Percentiles rank a stretch among this genome's conserved stretches.
Conservation (phyloP, 2,329 filamentous ascomycete genomes). For the Fusarium mundagurra region DNA sequence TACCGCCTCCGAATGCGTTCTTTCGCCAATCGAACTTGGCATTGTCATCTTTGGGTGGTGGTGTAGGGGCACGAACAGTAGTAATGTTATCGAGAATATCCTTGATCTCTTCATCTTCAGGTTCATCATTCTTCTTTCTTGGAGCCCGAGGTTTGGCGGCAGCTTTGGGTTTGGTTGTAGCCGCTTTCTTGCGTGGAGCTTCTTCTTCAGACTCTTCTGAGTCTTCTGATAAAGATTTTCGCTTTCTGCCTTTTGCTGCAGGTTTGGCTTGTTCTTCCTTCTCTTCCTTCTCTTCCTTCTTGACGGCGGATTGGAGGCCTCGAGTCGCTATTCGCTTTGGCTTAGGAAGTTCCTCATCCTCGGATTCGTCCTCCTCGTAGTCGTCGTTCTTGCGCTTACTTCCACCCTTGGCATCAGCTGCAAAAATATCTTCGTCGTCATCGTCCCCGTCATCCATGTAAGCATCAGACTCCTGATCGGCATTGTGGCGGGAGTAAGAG, state of each 20-base stretch:
- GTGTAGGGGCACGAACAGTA: conserved; percentile 82
- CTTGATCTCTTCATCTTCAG: conserved; percentile 77
- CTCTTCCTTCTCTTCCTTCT: conserved; percentile 30
- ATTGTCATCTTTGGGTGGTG: conserved; percentile 75
- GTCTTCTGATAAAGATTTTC: conserved; percentile 66
- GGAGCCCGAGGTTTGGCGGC: conserved; percentile 68
- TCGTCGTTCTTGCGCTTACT: conserved; percentile 78
- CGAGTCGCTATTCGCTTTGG: conserved; percentile 66
- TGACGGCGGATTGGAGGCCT: conserved; percentile 42
- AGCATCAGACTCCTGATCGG: conserved; percentile 64
- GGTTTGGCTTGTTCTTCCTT: conserved; percentile 44
- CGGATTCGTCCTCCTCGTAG: conserved; percentile 77
- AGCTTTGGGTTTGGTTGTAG: conserved; percentile 67
- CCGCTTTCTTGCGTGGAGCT: conserved; percentile 68
- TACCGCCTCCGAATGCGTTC: conserved; percentile 64
- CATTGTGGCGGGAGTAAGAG: conserved; percentile 52
- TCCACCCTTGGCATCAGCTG: conserved; percentile 72
- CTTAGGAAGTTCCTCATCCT: conserved; percentile 72
- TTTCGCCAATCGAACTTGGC: conserved; percentile 85
- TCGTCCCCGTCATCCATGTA: conserved; percentile 75
- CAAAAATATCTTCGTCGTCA: conserved; percentile 84
- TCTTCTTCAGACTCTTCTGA: conserved; percentile 68
- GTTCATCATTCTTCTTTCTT: conserved; percentile 71
- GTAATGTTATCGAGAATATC: conserved; percentile 90
- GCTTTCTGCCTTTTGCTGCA: conserved; percentile 58